Conservation (phyloP, 2,329 filamentous ascomycete species). For the Aspergillus novoparasiticus region DNA sequence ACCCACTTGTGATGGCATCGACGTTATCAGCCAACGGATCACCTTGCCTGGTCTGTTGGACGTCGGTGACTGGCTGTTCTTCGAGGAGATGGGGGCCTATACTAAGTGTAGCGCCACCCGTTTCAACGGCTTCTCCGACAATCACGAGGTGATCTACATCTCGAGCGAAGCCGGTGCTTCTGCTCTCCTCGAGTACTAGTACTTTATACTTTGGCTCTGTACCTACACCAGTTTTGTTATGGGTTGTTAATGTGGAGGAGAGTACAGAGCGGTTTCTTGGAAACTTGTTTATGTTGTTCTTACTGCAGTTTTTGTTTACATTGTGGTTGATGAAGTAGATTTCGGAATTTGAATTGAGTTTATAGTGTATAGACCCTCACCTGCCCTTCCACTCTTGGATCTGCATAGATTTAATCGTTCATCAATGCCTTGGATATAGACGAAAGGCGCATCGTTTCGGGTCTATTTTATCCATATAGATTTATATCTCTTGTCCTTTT, state of each 20-base stretch:
- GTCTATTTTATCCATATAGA: not conserved
- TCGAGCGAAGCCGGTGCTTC: constrained; percentile 88
- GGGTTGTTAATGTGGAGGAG: not conserved
- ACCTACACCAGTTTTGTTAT: constrained; percentile 8
- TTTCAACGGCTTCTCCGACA: constrained; percentile 96
- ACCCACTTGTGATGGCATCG: constrained; percentile 96
- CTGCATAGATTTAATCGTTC: not conserved
- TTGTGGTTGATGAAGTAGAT: constrained; percentile 11
- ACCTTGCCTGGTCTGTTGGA: constrained; percentile 76
- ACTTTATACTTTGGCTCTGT: not conserved
- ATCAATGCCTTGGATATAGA: not conserved
- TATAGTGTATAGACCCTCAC: not conserved
- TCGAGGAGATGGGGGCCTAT: constrained; percentile 98
- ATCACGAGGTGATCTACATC: constrained; percentile 91
- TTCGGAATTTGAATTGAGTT: not conserved
- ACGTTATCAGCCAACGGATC: constrained; percentile 84
- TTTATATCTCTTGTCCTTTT: not conserved
- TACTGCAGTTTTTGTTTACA: constrained; percentile 9
- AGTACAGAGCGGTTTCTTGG: not conserved
- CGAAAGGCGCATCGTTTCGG: not conserved
- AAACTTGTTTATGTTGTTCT: not conserved
- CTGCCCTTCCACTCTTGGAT: not conserved
- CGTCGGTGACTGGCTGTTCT: constrained; percentile 97
- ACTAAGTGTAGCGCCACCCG: constrained; percentile 96
- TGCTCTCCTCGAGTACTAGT: constrained; percentile 64